These are phyloP conservation scores for Pichia insulana DNA, from an alignment of 805 yeast species.

Conservation along the genomic window DNA sequence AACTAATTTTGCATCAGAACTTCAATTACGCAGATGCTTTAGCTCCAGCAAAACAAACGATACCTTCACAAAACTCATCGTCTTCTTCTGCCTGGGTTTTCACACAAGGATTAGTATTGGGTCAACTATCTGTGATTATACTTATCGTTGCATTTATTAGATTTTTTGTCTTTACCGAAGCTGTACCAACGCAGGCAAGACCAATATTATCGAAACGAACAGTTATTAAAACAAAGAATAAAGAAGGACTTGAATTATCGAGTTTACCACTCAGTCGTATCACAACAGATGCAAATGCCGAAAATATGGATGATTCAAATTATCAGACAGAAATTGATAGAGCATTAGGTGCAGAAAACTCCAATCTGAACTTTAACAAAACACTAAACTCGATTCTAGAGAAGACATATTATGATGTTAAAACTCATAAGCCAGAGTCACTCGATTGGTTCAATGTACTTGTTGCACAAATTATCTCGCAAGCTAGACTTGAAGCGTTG, in stretches of 20 bases:
- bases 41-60: conserved; percentile 2
- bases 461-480: conserved; percentile 83
- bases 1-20: conserved; percentile 9
- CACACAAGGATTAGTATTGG: conserved; percentile 65
- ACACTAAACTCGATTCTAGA: conserved; percentile 49
- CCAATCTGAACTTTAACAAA: conserved; percentile 7
- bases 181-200: conserved; percentile 29
- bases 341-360: conserved; percentile 1
- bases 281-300: neutral
- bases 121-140: conserved; percentile 64
- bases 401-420: conserved; percentile 87
- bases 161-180: conserved; percentile 70
- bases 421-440: conserved; percentile 80
- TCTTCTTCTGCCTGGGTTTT: conserved; percentile 45
- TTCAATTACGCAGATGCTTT: neutral
- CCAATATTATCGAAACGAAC: conserved; percentile 28
- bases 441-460: conserved; percentile 95
- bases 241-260: conserved; percentile 3
- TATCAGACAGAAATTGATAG: conserved; percentile 4
- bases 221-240: conserved; percentile 11
- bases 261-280: conserved; percentile 1
- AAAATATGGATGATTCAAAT: conserved; percentile 1
- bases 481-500: conserved; percentile 82
- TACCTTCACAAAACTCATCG: conserved; percentile 1
- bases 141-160: conserved; percentile 57